Base-by-base conservation (phyloP, 129 eudicot species). In the Kitagawia praeruptora region DNA sequence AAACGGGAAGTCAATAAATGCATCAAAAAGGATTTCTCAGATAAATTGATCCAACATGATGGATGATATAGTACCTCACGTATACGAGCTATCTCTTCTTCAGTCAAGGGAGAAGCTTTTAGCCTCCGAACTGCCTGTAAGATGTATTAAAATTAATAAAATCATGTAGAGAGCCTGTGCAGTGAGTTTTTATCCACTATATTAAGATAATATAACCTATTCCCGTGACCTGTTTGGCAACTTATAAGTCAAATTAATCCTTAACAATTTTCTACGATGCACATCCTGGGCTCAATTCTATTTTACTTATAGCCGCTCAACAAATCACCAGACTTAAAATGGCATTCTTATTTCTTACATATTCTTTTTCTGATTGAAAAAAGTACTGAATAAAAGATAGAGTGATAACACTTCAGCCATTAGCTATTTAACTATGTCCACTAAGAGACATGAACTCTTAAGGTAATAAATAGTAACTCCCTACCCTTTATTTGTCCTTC, bases 51-150 rank as follows among this genome's bases (percentile, higher is more conserved):
- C 21, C 45, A 11, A 70, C 40, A 58, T 42, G n/a, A 44, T 47
- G 23, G 44, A 81, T 49, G 79, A 70, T n/a, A 69, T n/a, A 83
- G 41, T 87, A 93, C 98, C 98, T 86, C 89, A 48, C 87, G 87
- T 81, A 93, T 89, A 56, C 85, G 89, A 71, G 88, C 87, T 38
- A 75, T 86, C 88, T 93, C 98, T 66, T 91, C 92, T 25, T 85
- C 86, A 70, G 96, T 91, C 86, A 93, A 90, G 78, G 98, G 96
- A 58, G 98, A 86, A 34, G 81, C 89, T 84, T 93, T 93, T 81
- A 91, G 79, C 87, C 91, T 84, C 48, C 97, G 82, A 83, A 93
- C 98, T 37, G 96, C 93, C 98, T 93, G 88, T 86, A 84, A 45
- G 37, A 85, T 34, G 61, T 75, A 58, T 34, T 42, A 53, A 15